Base-by-base conservation (phyloP, 345 rosid genomes). In the Clausena lansium region DNA sequence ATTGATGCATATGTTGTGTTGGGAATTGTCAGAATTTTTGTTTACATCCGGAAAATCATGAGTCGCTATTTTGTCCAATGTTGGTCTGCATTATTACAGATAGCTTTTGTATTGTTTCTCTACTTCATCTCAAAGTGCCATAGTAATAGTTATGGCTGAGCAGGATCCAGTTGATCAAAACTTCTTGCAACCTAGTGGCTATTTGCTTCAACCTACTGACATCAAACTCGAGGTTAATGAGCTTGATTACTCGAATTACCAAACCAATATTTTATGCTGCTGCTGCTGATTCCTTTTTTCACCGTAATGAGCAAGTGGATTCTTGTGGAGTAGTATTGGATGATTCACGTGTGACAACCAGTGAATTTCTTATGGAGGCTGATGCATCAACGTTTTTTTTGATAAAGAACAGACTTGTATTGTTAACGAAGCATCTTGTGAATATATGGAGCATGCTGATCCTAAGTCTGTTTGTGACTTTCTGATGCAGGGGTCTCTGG, bases 171-270 rank as follows among this genome's bases (percentile, higher is more conserved):
- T 11, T 15, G 45, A 79, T 64, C 74, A 77, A 79, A 67, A 39
- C 50, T 25, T 76, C n/a, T 71, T 19, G 55, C 83, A 77, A 65
- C 41, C 71, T 20, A 76, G 6, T 36, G 81, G 68, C 30, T 63
- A 76, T 78, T 74, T 55, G n/a, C 69, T 71, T 61, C 65, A 73
- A 59, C 76, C 84, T 28, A 10, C 78, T 70, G 67, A 76, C 38
- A 71, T 88, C 38, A 88, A 88, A 78, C 58, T 78, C 65, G 91
- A 90, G 81, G 81, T 63, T 82, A 70, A 77, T 57, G 90, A 88
- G 72, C 76, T 67, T 67, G 57, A 72, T 72, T 70, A 65, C 82
- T 74, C 84, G 55, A 87, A 78, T 75, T 74, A 80, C 77, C 76
- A 52, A 84, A 73, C 73, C 61, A 62, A 74, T 80, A 38, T 58